Conservation (phyloP, 495 filamentous ascomycete genomes). For the Clavariopsis aquatica region DNA sequence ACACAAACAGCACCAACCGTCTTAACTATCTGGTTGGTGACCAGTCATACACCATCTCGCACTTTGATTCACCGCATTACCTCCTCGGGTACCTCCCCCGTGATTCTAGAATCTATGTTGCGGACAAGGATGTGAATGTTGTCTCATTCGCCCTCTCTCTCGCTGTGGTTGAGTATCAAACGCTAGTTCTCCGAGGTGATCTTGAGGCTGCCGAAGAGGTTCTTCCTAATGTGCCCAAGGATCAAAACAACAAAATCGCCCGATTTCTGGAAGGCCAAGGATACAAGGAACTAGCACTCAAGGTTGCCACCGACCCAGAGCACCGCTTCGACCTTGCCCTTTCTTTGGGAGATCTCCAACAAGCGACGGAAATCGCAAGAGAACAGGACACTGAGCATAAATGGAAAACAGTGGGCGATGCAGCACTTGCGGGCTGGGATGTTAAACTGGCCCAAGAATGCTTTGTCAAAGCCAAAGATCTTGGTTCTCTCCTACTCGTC, state of each 20-base stretch:
- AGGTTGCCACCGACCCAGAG: conserved; percentile 94
- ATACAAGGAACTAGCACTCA: conserved; percentile 90
- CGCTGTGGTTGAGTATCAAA: conserved; percentile 96
- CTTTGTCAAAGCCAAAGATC: conserved; percentile 83
- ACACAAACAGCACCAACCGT: conserved; percentile 94
- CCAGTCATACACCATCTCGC: conserved; percentile 96
- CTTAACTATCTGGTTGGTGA: conserved; percentile 98
- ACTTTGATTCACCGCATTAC: conserved; percentile 95
- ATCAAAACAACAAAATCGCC: conserved; percentile 96
- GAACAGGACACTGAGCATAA: conserved; percentile 88
- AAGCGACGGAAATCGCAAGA: conserved; percentile 80
- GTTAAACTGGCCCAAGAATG: conserved; percentile 86
- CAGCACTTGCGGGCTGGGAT: conserved; percentile 84
- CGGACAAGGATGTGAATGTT: conserved; percentile 91
- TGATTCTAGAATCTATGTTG: conserved; percentile 88
- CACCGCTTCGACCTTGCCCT: conserved; percentile 96
- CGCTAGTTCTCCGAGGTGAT: conserved; percentile 89
- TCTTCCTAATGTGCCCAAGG: conserved; percentile 75
- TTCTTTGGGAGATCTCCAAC: conserved; percentile 75
- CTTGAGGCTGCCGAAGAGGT: conserved; percentile 88
- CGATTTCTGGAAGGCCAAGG: conserved; percentile 97
- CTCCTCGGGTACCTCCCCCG: conserved; percentile 92
- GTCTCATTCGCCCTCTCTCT: conserved; percentile 90
- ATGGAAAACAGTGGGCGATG: conserved; percentile 95
- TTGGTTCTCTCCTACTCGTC: conserved; percentile 84